phyloP scores from a whole-genome alignment of 2,329 filamentous ascomycete genomes.

The Penicillium italicum region DNA sequence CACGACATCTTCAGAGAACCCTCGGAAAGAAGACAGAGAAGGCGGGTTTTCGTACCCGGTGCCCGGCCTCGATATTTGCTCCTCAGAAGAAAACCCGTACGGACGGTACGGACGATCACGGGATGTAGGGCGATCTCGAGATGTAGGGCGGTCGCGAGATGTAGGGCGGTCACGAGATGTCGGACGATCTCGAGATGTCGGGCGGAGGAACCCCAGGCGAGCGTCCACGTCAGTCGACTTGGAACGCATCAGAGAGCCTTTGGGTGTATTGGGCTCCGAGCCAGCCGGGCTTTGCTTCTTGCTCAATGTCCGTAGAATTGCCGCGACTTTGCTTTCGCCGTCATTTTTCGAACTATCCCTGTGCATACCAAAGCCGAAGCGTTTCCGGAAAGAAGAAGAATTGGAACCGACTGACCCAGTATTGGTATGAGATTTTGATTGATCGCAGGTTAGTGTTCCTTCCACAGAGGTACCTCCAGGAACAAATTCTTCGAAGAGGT shows the following conservation, averaged over 20 bases:
- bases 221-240: slow-evolving; percentile 72
- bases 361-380: slow-evolving; percentile 76
- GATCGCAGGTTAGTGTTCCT: slow-evolving; percentile 50
- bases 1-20: slow-evolving; percentile 45
- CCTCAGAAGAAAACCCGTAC: slow-evolving; percentile 49
- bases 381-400: slow-evolving; percentile 76
- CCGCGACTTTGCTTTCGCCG: slow-evolving; percentile 65
- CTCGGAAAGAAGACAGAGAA: slow-evolving; percentile 50
- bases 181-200: slow-evolving; percentile 55
- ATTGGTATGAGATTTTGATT: slow-evolving; percentile 59
- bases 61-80: slow-evolving; percentile 42
- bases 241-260: slow-evolving; percentile 63
- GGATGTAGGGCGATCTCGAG: slow-evolving; percentile 31
- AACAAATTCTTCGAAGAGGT: slow-evolving; percentile 70
- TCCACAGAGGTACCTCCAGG: slow-evolving; percentile 45
- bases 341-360: slow-evolving; percentile 75
- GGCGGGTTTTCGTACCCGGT: slow-evolving; percentile 48
- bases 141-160: slow-evolving; percentile 52
- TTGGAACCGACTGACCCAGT: slow-evolving; percentile 79
- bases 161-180: slow-evolving; percentile 41
- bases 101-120: slow-evolving; percentile 54
- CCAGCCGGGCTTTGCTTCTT: slow-evolving; percentile 66
- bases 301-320: slow-evolving; percentile 83
- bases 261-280: slow-evolving; percentile 65
- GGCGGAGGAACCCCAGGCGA: slow-evolving; percentile 47